Evolutionary conservation across 169 alveolate genomes (phyloP), one percentile per base, ranked within the genome.

Genomic region (Plasmodium vivax): DNA sequence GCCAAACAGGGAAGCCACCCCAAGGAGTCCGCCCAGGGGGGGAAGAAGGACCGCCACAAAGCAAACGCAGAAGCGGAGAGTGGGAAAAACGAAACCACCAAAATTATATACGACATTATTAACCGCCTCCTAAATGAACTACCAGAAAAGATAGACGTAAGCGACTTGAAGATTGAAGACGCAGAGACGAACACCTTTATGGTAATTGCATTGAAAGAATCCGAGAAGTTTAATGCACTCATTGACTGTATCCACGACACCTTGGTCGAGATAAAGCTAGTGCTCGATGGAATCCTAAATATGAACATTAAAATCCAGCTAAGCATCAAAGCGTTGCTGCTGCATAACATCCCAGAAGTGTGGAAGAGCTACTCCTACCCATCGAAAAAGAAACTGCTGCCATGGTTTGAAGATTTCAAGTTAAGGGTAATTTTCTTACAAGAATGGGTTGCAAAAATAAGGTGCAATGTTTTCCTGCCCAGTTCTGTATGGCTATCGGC

Each of bases 401-500:
- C 93, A 77, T 87, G 93, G 93, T 87, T 77, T 87, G 93, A 87
- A 54, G 81, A 87, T 54, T 87, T 87, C 27, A 87, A 87, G 30
- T 87, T 87, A 34, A 87, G 93, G 77, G 81, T 87, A n/a, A 51
- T n/a, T n/a, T 87, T 87, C 77, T 77, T 87, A 87, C 79, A 87
- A 87, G 93, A 87, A 75, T 87, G 93, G 93, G 27, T 87, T 51
- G 19, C 82, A 71, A 87, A 87, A 87, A 87, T 87, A 74, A 36
- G 93, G 45, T 77, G 81, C 68, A 74, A 77, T 32, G 36, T 75
- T 38, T 87, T 75, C 45, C 41, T 87, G 34, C 93, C 93, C 5
- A 87, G 41, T 80, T 83, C 92, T 72, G 88, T 82, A 19, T 97
- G 98, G 97, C 95, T 98, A 82, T 94, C 99, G 6, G 99, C 98